phyloP scores from a whole-genome alignment of 371 early-diverging fungal genomes.

The Haplosporangium sp. region DNA sequence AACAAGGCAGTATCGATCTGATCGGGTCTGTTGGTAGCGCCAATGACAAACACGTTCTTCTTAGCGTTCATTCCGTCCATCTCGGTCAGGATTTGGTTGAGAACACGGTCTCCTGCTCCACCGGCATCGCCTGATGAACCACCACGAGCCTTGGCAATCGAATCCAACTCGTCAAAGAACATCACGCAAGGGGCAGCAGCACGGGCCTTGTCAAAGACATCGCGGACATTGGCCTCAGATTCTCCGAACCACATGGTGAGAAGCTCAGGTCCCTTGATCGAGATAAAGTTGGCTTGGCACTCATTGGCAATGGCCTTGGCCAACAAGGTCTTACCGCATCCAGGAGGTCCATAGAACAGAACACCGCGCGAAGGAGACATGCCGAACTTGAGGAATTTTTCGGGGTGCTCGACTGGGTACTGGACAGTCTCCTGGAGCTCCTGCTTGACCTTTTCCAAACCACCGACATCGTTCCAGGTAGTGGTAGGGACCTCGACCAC shows the following conservation, averaged over 20 bases:
- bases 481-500: conserved; percentile 99
- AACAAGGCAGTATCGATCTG: conserved; percentile 96
- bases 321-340: conserved; percentile 99
- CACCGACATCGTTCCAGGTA: conserved; percentile 99
- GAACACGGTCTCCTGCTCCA: conserved; percentile 98
- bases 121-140: conserved; percentile 89
- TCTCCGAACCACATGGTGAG: conserved; percentile 99
- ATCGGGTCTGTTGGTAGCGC: conserved; percentile 99
- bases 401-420: conserved; percentile 99
- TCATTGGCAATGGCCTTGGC: conserved; percentile 99
- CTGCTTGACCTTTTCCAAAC: conserved; percentile 98
- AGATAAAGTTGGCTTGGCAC: conserved; percentile 99
- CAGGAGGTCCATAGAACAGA: conserved; percentile 99
- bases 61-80: conserved; percentile 99
- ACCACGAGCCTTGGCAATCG: conserved; percentile 98
- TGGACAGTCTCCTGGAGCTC: conserved; percentile 99
- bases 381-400: conserved; percentile 99
- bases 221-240: conserved; percentile 99
- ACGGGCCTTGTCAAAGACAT: conserved; percentile 99
- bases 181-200: conserved; percentile 99
- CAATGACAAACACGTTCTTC: conserved; percentile 99
- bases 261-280: conserved; percentile 99
- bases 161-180: conserved; percentile 99
- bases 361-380: conserved; percentile 99
- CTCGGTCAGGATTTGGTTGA: conserved; percentile 99